Evolutionary conservation across 1,139 yeast species (phyloP), one percentile per base, ranked within the genome.

Genomic region (Geotrichum candidum): DNA sequence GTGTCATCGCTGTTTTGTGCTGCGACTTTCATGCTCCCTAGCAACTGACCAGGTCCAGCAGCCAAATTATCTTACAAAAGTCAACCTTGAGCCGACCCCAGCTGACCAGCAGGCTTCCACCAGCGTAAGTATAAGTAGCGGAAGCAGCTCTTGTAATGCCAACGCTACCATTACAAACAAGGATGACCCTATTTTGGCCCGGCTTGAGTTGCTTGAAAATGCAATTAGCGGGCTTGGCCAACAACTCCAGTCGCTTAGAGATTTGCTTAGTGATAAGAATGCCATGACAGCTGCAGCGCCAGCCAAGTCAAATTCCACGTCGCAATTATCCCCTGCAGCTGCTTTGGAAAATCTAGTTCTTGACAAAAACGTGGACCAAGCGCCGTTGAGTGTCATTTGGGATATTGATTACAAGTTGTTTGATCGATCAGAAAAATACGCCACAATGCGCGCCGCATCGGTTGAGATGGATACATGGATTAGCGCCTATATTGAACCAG

Each of bases 1-100:
- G 65, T 83, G 86, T 66, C 81, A 80, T 63, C 72, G 85, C 29
- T 83, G 86, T 64, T 73, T 71, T 56, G 76, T 82, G 53, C 67
- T 82, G 54, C 71, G 78, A 53, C 66, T 82, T 10, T 76, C 73
- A 0, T 83, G 86, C 64, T 80, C 84, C 0, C 67, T 82, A 54
- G 73, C 78, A 3, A 65, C 66, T n/a, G 78, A 75, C 53, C 69
- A 72, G 35, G 68, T 54, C 3, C 70, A 23, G 68, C 66, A 38
- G 51, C 56, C 56, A 18, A 53, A 57, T 23, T 57, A 57, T n/a
- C 41, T 53, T 13, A 45, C 45, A 4, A 57, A 57, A 38, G 57
- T 53, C n/a, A 56, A 54, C 13, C 38, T 58, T 18, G 35, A n/a
- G 18, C 15, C 15, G 22, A 48, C 29, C 3, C 7, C 59, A 15